These are phyloP conservation scores for Cadophora sp. DNA, from an alignment of 2,329 filamentous ascomycete genomes.

Conservation along the genomic window DNA sequence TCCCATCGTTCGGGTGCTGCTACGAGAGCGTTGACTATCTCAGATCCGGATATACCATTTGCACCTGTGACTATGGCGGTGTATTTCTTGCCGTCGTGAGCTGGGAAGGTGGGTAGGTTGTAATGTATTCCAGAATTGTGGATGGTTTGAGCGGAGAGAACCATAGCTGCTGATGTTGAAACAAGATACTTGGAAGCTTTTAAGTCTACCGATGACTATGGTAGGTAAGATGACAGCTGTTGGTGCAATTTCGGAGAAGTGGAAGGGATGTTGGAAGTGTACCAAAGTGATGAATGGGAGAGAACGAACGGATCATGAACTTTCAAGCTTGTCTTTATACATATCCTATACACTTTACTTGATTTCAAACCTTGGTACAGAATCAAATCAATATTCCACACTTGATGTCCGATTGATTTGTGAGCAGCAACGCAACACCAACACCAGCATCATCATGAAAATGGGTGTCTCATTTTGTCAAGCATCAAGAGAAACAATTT, in stretches of 20 bases:
- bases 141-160: not conserved
- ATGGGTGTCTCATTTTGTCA: not conserved
- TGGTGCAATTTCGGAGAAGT: too few relatives aligned
- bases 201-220: not conserved
- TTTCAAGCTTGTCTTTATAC: not conserved
- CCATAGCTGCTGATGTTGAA: not conserved
- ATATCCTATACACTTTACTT: not conserved
- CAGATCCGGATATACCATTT: conserved; percentile 35
- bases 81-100: conserved; percentile 28
- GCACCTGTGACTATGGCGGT: conserved; percentile 35
- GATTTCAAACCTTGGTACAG: not conserved
- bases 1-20: conserved; percentile 31
- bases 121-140: conserved; percentile 35
- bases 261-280: not conserved
- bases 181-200: too few relatives aligned
- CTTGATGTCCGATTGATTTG: not conserved
- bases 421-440: not conserved
- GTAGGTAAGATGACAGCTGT: not conserved
- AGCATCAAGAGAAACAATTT: not conserved
- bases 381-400: not conserved
- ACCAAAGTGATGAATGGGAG: not conserved
- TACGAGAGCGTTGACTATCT: conserved; percentile 32
- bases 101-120: conserved; percentile 34
- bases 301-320: not conserved
- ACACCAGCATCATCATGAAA: not conserved